Evolutionary conservation across 345 rosid genomes (phyloP), one percentile per base, ranked within the genome.

Genomic region (Acer negundo): DNA sequence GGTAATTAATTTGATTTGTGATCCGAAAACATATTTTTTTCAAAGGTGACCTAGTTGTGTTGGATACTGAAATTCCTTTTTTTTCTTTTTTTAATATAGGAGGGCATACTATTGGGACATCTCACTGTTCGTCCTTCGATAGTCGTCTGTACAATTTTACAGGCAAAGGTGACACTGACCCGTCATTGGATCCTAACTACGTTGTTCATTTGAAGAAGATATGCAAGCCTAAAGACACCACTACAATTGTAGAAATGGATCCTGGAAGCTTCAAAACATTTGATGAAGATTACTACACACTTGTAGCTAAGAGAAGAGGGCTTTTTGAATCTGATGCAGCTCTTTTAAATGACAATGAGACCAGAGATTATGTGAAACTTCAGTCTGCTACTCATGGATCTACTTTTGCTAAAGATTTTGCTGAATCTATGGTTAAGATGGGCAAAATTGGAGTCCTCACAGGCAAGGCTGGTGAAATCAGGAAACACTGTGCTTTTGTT

Each of bases 61-160:
- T 10, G 3, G 49, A 46, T 1, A 46, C 10, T 46, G 49, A 46
- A 1, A 17, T 24, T 46, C 10, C 40, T 53, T 35, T 51, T 20
- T 12, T 23, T 24, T 46, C 3, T 40, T 20, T 46, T 51, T 20
- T 8, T 23, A 7, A 22, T 47, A 24, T 75, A 86, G 91, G 90
- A 58, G 89, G 67, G n/a, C 94, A 90, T 84, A 92, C 94, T 20
- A 87, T 90, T 23, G 97, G 94, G 22, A 81, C 82, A 40, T 85
- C 91, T 63, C 82, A 70, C 5, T 90, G 94, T 74, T 38, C 24
- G 7, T 22, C 74, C 17, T 42, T 92, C 8, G 53, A 68, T 19
- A 44, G 8, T 46, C 89, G 93, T 9, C 71, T 92, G 28, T 86
- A 89, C 82, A 92, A 90, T 76, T 92, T 92, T 81, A 87, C 82